phyloP scores from a whole-genome alignment of 495 filamentous ascomycete species.

The Amniculicola lignicola region DNA sequence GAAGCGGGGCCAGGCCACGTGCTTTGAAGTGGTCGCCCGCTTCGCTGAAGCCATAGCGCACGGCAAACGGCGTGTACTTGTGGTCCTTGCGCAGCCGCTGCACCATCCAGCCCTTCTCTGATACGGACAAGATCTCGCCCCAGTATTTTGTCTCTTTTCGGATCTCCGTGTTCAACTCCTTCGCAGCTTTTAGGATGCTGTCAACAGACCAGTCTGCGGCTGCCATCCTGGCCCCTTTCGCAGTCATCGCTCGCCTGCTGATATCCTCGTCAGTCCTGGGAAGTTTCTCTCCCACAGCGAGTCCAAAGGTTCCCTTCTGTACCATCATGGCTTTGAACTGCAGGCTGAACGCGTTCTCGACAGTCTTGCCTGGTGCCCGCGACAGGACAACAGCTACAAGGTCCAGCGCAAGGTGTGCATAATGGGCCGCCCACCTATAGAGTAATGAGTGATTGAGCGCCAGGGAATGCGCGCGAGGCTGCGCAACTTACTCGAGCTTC shows the following conservation, averaged over 20 bases:
- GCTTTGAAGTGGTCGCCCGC: constrained; percentile 71
- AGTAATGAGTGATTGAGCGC: background rate
- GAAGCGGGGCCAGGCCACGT: constrained; percentile 72
- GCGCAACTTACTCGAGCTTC: constrained; percentile 5
- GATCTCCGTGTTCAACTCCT: constrained; percentile 71
- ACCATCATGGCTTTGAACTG: constrained; percentile 56
- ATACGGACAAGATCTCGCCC: constrained; percentile 76
- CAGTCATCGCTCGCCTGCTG: constrained; percentile 57
- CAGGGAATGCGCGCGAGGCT: background rate
- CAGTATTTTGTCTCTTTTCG: constrained; percentile 80
- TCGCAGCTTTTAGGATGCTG: constrained; percentile 67
- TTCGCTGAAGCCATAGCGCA: constrained; percentile 86
- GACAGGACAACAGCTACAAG: constrained; percentile 81
- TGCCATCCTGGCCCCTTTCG: constrained; percentile 76
- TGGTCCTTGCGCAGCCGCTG: constrained; percentile 66
- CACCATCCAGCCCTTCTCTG: constrained; percentile 79
- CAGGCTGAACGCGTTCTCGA: constrained; percentile 64
- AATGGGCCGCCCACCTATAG: constrained; percentile 54
- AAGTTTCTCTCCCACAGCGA: constrained; percentile 51
- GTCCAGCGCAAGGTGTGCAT: constrained; percentile 68
- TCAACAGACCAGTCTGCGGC: constrained; percentile 71
- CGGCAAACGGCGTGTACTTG: constrained; percentile 65
- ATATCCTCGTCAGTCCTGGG: constrained; percentile 32
- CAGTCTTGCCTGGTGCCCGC: constrained; percentile 66
- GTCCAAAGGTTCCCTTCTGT: constrained; percentile 71